A percentile compares a stretch with the other conserved stretches of the same genome.
Evolutionary conservation across 768 basidiomycete species (phyloP).

Genomic region (Tricholoma sp.): DNA sequence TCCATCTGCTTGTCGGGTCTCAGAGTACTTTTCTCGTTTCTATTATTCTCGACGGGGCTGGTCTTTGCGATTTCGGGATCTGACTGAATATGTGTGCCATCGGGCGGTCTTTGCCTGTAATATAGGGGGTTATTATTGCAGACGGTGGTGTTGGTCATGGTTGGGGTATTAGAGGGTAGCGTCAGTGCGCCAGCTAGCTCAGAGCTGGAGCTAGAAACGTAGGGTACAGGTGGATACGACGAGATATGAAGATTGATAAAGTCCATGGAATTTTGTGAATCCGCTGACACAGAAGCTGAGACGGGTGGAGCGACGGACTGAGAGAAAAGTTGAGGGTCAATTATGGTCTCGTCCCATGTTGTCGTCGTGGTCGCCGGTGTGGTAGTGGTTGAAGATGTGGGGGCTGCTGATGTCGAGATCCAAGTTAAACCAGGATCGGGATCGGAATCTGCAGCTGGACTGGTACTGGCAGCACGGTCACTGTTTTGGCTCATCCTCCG

Average conservation of each 20-base stretch:
- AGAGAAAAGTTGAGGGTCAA: slow-evolving; percentile 16
- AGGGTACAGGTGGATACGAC: slow-evolving; percentile 22
- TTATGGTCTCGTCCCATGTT: slow-evolving; percentile 9
- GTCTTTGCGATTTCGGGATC: not conserved
- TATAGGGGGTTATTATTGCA: not conserved
- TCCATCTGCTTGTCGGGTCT: not conserved
- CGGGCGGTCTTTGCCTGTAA: not conserved
- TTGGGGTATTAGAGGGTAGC: slow-evolving; percentile 18
- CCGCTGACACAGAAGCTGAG: not conserved
- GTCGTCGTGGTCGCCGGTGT: not conserved
- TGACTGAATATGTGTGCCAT: not conserved
- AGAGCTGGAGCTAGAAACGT: slow-evolving; percentile 30
- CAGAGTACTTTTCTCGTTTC: not conserved
- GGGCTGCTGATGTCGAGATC: not conserved
- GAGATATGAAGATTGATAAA: slow-evolving; percentile 10
- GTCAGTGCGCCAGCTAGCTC: slow-evolving; percentile 47
- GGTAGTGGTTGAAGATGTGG: not conserved
- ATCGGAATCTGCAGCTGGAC: slow-evolving; percentile 1
- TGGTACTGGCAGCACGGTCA: not conserved
- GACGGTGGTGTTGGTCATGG: not conserved
- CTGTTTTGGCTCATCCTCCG: not conserved
- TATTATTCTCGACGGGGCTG: not conserved
- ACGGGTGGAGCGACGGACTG: not conserved
- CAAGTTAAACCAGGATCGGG: too few relatives aligned
- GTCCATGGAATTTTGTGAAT: not conserved